These are phyloP conservation scores for Roridomyces roridus DNA, from an alignment of 768 basidiomycete genomes.

Conservation along the genomic window DNA sequence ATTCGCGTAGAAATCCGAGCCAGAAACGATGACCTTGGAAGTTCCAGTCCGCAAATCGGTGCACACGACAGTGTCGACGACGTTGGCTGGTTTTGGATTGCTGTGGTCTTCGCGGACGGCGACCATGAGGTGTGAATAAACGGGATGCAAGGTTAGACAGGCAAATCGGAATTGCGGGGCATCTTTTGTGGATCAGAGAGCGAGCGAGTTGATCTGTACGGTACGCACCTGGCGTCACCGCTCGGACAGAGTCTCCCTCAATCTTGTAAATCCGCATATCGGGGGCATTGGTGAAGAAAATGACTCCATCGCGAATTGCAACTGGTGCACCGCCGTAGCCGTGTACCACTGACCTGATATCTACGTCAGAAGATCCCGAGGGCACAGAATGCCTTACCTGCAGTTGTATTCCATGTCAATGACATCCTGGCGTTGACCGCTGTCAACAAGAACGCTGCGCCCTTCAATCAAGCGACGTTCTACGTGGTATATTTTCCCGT, in stretches of 20 bases:
- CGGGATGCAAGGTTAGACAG: conserved; percentile 3
- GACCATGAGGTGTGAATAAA: neutral
- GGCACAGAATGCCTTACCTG: neutral
- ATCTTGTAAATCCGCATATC: conserved; percentile 9
- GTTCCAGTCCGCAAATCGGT: neutral
- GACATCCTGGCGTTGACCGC: neutral
- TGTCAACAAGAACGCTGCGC: conserved; percentile 4
- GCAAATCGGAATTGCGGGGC: conserved; percentile 1
- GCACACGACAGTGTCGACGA: conserved; percentile 5
- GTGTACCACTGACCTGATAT: conserved; percentile 5
- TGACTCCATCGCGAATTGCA: neutral
- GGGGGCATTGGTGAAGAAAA: conserved; percentile 7
- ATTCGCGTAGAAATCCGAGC: conserved; percentile 14
- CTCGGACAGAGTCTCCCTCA: neutral
- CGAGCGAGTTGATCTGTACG: neutral
- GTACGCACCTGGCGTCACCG: conserved; percentile 4
- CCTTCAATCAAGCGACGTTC: neutral
- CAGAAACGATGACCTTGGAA: neutral
- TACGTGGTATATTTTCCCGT: neutral
- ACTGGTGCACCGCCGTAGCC: conserved; percentile 3
- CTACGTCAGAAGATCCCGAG: neutral
- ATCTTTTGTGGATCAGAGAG: neutral
- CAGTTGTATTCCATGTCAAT: neutral
- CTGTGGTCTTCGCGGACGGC: conserved; percentile 9
- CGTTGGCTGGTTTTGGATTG: neutral